A percentile compares a stretch with the other conserved stretches of the same genome.
Conservation (phyloP, 192 early-diverging fungal species). For the Linnemannia exigua region DNA sequence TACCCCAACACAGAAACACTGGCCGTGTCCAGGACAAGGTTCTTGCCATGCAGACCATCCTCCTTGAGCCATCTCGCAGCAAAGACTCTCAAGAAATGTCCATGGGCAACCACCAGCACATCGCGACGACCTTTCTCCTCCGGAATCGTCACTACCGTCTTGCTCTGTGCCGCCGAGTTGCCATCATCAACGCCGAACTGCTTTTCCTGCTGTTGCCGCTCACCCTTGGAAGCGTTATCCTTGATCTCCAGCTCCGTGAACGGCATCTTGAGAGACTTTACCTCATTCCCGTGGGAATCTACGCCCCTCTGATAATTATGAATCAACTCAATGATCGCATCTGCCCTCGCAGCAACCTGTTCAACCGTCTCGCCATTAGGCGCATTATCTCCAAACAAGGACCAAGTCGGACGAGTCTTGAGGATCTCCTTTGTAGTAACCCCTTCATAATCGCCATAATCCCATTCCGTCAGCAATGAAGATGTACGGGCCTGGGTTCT, state of each 20-base stretch:
- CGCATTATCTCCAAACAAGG: slow-evolving; percentile 50
- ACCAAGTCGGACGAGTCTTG: slow-evolving; percentile 43
- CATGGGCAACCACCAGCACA: slow-evolving; percentile 58
- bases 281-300: slow-evolving; percentile 28
- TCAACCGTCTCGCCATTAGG: slow-evolving; percentile 60
- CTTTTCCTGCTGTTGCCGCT: too few relatives aligned
- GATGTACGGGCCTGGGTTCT: slow-evolving; percentile 47
- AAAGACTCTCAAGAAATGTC: slow-evolving; percentile 58
- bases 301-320: slow-evolving; percentile 46
- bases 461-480: slow-evolving; percentile 54
- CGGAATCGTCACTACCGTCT: slow-evolving; percentile 25
- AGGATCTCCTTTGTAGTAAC: slow-evolving; percentile 61
- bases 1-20: slow-evolving; percentile 57
- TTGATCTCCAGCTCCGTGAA: slow-evolving; percentile 33
- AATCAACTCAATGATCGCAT: slow-evolving; percentile 57
- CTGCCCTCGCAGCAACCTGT: slow-evolving; percentile 54
- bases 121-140: slow-evolving; percentile 26
- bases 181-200: neutral
- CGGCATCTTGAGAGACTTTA: slow-evolving; percentile 30
- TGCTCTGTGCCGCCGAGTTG: neutral
- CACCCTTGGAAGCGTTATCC: too few relatives aligned
- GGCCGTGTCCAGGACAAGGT: slow-evolving; percentile 60
- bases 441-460: slow-evolving; percentile 64
- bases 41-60: slow-evolving; percentile 38
- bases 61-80: slow-evolving; percentile 55